Conservation (phyloP, 1,284 basidiomycete species). For the Laetiporus sulphureus region DNA sequence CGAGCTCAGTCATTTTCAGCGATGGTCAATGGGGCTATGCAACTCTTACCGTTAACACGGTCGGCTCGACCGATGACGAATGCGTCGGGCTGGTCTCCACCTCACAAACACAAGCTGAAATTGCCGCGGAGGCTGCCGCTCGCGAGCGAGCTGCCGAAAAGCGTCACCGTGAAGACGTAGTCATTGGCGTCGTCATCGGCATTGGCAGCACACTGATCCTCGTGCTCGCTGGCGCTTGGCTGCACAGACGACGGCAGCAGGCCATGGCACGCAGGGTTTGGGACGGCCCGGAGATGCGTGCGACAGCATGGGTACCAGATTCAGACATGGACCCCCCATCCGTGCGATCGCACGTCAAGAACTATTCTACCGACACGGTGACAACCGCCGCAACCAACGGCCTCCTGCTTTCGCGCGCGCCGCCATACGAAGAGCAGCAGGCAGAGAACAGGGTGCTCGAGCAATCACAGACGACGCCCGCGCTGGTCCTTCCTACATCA, state of each 20-base stretch:
- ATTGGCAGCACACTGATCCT: constrained; percentile 15
- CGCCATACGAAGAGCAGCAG: no score
- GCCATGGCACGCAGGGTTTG: neutral
- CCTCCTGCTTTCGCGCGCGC: no score
- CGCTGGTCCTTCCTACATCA: no score
- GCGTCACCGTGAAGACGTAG: constrained; percentile 14
- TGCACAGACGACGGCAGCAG: constrained; percentile 14
- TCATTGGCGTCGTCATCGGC: constrained; percentile 19
- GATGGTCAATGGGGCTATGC: constrained; percentile 22
- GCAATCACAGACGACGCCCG: no score
- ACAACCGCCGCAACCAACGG: no score
- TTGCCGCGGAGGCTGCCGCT: constrained; percentile 11
- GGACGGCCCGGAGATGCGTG: constrained; percentile 7
- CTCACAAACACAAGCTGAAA: constrained; percentile 13
- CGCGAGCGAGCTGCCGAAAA: constrained; percentile 7
- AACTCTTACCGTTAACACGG: constrained; percentile 14
- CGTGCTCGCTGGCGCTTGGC: constrained; percentile 12
- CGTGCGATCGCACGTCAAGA: neutral
- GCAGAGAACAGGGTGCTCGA: no score
- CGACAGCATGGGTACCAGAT: constrained; percentile 15
- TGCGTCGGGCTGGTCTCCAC: constrained; percentile 15
- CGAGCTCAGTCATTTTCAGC: constrained; percentile 10
- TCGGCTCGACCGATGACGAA: constrained; percentile 12
- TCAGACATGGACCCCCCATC: neutral
- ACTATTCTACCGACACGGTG: neutral